These are phyloP conservation scores for Russula sp. DNA, from an alignment of 768 basidiomycete species.

Conservation along the genomic window DNA sequence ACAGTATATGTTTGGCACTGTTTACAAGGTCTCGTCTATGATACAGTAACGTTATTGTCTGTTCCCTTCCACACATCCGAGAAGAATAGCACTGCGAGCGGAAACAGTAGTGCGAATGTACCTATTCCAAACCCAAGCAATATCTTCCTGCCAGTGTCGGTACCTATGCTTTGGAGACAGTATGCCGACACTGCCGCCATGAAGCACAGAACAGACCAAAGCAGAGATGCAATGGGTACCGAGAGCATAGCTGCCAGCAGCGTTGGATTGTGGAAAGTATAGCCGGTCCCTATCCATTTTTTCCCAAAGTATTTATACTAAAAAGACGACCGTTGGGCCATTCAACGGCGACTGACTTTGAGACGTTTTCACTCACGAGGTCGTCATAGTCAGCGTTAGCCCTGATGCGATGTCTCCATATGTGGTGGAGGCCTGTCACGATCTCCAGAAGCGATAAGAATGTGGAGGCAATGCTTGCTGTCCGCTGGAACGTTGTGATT, in stretches of 20 bases:
- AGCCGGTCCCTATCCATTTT: background rate
- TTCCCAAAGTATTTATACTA: constrained; percentile 7
- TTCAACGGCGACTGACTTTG: background rate
- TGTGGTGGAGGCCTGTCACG: constrained; percentile 4
- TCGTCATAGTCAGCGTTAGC: constrained; percentile 7
- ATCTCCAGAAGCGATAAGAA: constrained; percentile 9
- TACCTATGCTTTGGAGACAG: constrained; percentile 1
- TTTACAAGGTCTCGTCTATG: background rate
- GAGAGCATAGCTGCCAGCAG: constrained; percentile 7
- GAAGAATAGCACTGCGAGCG: background rate
- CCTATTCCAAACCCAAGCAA: constrained; percentile 9
- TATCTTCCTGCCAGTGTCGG: background rate
- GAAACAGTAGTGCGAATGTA: background rate
- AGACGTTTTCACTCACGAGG: background rate
- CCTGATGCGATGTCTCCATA: constrained; percentile 9
- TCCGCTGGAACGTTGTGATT: constrained; percentile 9
- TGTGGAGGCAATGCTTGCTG: background rate
- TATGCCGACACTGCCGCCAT: constrained; percentile 4
- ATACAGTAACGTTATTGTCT: background rate
- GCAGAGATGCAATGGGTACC: constrained; percentile 11
- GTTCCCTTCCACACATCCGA: background rate
- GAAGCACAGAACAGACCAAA: constrained; percentile 11
- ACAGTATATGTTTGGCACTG: constrained; percentile 9
- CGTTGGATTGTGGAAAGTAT: constrained; percentile 4
- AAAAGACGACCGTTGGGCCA: background rate